Evolutionary conservation across 768 basidiomycete species (phyloP).

Genomic region (Royoungia palumana): DNA sequence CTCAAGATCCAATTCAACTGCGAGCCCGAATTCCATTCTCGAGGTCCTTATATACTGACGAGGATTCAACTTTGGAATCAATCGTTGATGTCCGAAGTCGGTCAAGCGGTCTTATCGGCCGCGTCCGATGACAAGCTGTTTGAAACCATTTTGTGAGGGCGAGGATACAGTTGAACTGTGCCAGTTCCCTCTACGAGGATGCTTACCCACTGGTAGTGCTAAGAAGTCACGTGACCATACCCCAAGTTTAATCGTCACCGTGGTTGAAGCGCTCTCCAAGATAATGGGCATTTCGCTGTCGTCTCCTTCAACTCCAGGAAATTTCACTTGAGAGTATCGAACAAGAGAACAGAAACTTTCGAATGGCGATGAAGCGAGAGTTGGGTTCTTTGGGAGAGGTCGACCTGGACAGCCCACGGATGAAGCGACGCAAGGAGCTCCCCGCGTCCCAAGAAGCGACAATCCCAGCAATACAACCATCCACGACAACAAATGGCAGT

Average conservation of each 20-base stretch:
- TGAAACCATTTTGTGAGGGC: too few relatives aligned
- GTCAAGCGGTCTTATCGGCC: too few relatives aligned
- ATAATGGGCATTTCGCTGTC: slow-evolving; percentile 34
- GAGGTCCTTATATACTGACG: too few relatives aligned
- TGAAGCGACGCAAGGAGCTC: slow-evolving; percentile 50
- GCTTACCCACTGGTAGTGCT: not conserved
- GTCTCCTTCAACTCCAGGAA: slow-evolving; percentile 25
- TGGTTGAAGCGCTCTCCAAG: slow-evolving; percentile 27
- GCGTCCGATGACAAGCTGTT: too few relatives aligned
- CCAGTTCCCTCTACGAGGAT: too few relatives aligned
- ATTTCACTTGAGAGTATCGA: slow-evolving; percentile 25
- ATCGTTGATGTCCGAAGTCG: too few relatives aligned
- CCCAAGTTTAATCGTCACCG: slow-evolving; percentile 17
- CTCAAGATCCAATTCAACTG: too few relatives aligned
- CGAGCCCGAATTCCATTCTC: too few relatives aligned
- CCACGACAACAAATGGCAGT: slow-evolving; percentile 31
- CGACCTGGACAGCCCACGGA: slow-evolving; percentile 44
- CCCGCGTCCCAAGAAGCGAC: slow-evolving; percentile 40
- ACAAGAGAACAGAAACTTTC: slow-evolving; percentile 13
- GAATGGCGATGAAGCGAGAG: slow-evolving; percentile 52
- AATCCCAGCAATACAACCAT: slow-evolving; percentile 28
- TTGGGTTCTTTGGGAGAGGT: slow-evolving; percentile 38
- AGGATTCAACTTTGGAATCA: too few relatives aligned
- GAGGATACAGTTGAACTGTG: too few relatives aligned
- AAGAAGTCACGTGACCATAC: slow-evolving; percentile 27